These are phyloP conservation scores for Colletotrichum sp. DNA, from an alignment of 2,329 filamentous ascomycete species.

Conservation along the genomic window DNA sequence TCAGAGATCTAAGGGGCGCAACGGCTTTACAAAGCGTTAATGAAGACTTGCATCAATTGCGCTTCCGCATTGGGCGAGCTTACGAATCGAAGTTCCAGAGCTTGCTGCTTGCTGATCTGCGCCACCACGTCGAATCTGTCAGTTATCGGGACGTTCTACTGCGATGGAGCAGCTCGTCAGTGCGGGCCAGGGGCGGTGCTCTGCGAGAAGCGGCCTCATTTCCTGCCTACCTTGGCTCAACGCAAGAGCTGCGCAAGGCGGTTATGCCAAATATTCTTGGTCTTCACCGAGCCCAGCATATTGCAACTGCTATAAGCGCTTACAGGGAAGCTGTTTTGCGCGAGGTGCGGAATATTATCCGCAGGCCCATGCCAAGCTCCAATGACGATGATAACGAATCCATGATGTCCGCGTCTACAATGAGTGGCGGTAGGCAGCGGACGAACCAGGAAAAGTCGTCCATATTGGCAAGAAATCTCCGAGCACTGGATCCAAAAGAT, in stretches of 20 bases:
- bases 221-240: constrained; percentile 80
- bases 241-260: constrained; percentile 71
- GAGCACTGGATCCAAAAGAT: constrained; percentile 81
- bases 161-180: constrained; percentile 82
- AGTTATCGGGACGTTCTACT: constrained; percentile 76
- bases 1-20: constrained; percentile 76
- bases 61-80: constrained; percentile 82
- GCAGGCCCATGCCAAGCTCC: constrained; percentile 86
- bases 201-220: constrained; percentile 70
- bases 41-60: constrained; percentile 76
- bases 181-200: constrained; percentile 72
- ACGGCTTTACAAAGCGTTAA: constrained; percentile 82
- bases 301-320: constrained; percentile 78
- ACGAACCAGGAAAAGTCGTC: constrained; percentile 90
- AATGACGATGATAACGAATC: constrained; percentile 94
- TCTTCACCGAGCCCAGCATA: constrained; percentile 80
- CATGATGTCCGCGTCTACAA: constrained; percentile 83
- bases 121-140: constrained; percentile 78
- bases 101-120: constrained; percentile 79
- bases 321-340: constrained; percentile 85
- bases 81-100: constrained; percentile 84
- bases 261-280: constrained; percentile 77
- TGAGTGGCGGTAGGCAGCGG: constrained; percentile 68
- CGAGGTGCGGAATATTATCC: constrained; percentile 86
- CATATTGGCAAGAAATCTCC: constrained; percentile 85